A percentile compares a stretch with the other conserved stretches of the same genome.
Conservation (phyloP, 345 rosid species). For the Salix viminalis region DNA sequence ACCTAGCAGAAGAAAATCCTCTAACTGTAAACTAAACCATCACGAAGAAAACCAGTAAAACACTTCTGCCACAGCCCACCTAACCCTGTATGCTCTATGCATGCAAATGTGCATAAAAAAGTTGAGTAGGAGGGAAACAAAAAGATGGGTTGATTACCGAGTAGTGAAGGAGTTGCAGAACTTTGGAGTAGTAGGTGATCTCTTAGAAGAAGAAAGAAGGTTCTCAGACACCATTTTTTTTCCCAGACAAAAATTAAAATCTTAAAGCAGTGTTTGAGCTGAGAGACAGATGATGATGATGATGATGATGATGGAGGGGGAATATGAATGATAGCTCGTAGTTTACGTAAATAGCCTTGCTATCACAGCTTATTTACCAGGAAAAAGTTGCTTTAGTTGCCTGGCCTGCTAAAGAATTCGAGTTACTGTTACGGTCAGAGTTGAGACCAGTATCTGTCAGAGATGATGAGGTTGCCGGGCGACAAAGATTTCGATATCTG, state of each 20-base stretch:
- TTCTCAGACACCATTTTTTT: slow-evolving; percentile 28
- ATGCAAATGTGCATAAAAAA: neutral
- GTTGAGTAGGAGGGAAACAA: neutral
- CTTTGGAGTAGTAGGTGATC: slow-evolving; percentile 30
- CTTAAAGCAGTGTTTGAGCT: neutral
- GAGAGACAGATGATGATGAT: too few relatives aligned
- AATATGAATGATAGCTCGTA: neutral
- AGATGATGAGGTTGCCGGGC: too few relatives aligned
- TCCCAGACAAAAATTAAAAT: neutral
- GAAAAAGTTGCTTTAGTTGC: neutral
- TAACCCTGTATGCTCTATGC: neutral
- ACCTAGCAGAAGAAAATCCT: too few relatives aligned
- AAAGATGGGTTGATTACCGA: slow-evolving; percentile 31
- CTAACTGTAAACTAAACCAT: too few relatives aligned
- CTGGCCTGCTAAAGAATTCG: too few relatives aligned
- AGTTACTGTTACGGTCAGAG: too few relatives aligned
- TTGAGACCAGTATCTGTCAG: too few relatives aligned
- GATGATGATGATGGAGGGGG: neutral
- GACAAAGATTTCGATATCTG: too few relatives aligned
- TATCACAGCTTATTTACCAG: slow-evolving; percentile 2
- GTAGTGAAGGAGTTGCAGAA: slow-evolving; percentile 48
- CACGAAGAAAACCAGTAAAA: neutral
- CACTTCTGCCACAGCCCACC: neutral
- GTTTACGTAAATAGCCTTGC: slow-evolving; percentile 11
- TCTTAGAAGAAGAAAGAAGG: slow-evolving; percentile 26